Conservation (phyloP, 345 rosid genomes). For the Dovyalis caffra region DNA sequence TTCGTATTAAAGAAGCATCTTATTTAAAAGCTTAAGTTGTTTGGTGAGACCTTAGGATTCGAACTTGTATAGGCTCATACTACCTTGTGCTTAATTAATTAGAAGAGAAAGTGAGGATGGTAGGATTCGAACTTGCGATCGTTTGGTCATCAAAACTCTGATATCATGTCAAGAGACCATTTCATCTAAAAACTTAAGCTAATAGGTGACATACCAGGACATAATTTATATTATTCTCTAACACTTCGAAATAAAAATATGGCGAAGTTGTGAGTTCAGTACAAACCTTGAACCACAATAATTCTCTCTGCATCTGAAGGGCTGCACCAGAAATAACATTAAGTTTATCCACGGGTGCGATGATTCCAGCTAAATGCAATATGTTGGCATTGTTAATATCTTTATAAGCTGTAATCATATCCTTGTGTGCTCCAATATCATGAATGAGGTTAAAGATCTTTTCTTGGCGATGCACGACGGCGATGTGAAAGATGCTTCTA, state of each 20-base stretch:
- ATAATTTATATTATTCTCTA: too few species aligned
- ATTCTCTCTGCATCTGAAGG: slow-evolving; percentile 15
- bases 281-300: slow-evolving; percentile 18
- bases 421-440: slow-evolving; percentile 18
- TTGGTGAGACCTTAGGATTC: too few species aligned
- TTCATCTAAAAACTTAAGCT: too few species aligned
- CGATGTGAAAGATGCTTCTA: slow-evolving; percentile 26
- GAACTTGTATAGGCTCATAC: too few species aligned
- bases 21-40: too few species aligned
- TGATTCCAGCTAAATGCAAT: slow-evolving; percentile 3
- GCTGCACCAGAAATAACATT: slow-evolving; percentile 18
- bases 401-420: slow-evolving; percentile 3
- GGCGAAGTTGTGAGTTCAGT: neutral
- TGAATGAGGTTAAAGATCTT: slow-evolving; percentile 20
- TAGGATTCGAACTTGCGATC: too few species aligned
- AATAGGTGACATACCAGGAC: too few species aligned
- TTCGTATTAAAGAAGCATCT: too few species aligned
- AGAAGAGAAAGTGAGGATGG: too few species aligned
- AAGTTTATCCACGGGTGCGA: slow-evolving; percentile 4
- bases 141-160: too few species aligned
- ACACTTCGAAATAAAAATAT: neutral
- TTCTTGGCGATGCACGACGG: slow-evolving; percentile 21
- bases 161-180: too few species aligned
- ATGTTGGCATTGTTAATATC: neutral
- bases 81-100: too few species aligned